A percentile compares a stretch with the other conserved stretches of the same genome.
Conservation (phyloP, 306 rosid species). For the Alnus glutinosa region DNA sequence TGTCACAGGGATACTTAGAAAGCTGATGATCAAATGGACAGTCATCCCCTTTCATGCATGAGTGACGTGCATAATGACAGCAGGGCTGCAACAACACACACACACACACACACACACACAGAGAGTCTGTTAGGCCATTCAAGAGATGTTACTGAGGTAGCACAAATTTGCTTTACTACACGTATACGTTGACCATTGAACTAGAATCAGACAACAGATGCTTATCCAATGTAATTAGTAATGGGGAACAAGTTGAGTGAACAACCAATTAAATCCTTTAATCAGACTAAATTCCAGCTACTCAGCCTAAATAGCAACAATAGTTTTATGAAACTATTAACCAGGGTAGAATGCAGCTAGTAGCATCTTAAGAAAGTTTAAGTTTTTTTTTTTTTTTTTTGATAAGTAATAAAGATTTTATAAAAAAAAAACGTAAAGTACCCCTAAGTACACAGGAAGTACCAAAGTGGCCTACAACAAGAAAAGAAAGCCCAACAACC, state of each 20-base stretch:
- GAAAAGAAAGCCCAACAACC: too few relatives aligned
- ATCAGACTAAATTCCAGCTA: neutral
- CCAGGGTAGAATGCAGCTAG: neutral
- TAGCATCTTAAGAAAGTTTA: constrained; percentile 3
- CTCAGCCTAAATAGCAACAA: neutral
- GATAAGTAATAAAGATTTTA: too few relatives aligned
- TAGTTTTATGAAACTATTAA: neutral
- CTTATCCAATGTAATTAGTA: neutral
- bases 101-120: too few relatives aligned
- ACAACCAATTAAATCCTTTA: neutral
- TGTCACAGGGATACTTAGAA: constrained; percentile 77
- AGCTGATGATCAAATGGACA: constrained; percentile 89
- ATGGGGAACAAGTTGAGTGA: too few relatives aligned
- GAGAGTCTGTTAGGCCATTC: constrained; percentile 5
- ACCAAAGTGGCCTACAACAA: too few relatives aligned
- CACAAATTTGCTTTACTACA: neutral
- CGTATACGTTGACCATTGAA: neutral
- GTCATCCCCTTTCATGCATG: constrained; percentile 93
- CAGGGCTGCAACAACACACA: constrained; percentile 69
- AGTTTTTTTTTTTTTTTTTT: too few relatives aligned
- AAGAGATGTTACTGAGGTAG: neutral
- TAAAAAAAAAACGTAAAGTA: too few relatives aligned
- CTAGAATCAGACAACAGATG: neutral
- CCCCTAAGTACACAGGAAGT: too few relatives aligned
- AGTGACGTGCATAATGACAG: constrained; percentile 56